These are phyloP conservation scores for Xylaria cubensis DNA, from an alignment of 495 filamentous ascomycete species.

Conservation along the genomic window DNA sequence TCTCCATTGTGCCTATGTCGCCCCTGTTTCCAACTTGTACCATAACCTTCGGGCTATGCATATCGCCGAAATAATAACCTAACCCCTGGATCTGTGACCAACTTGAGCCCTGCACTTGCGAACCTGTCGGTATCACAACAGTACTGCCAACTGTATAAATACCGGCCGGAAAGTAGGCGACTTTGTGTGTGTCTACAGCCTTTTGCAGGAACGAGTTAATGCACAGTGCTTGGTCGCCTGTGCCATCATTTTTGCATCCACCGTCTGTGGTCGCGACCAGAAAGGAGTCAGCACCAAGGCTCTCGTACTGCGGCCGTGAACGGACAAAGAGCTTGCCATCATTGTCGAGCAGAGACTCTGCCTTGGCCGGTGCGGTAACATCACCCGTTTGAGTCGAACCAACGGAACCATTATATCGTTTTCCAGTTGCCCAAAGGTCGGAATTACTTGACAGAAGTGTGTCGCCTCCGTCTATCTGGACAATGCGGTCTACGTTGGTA, in stretches of 20 bases:
- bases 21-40: conserved; percentile 59
- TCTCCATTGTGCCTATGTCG: conserved; percentile 58
- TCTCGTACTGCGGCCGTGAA: conserved; percentile 67
- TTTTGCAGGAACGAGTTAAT: conserved; percentile 21
- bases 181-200: conserved; percentile 30
- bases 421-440: conserved; percentile 68
- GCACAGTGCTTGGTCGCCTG: conserved; percentile 22
- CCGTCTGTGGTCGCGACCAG: background rate
- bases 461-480: conserved; percentile 47
- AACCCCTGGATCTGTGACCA: conserved; percentile 39
- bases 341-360: conserved; percentile 51
- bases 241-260: conserved; percentile 16
- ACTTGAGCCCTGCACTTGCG: conserved; percentile 36
- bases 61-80: conserved; percentile 48
- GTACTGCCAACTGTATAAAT: conserved; percentile 42
- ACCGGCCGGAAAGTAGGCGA: conserved; percentile 39
- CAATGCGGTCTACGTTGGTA: conserved; percentile 49
- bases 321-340: conserved; percentile 54
- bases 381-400: conserved; percentile 46
- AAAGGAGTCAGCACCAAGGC: conserved; percentile 40
- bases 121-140: conserved; percentile 55
- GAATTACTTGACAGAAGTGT: conserved; percentile 60
- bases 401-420: conserved; percentile 54
- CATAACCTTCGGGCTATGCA: conserved; percentile 49
- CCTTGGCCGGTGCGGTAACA: conserved; percentile 53